Base-by-base conservation (phyloP, 2,329 filamentous ascomycete genomes). In the Botrytis fragariae region DNA sequence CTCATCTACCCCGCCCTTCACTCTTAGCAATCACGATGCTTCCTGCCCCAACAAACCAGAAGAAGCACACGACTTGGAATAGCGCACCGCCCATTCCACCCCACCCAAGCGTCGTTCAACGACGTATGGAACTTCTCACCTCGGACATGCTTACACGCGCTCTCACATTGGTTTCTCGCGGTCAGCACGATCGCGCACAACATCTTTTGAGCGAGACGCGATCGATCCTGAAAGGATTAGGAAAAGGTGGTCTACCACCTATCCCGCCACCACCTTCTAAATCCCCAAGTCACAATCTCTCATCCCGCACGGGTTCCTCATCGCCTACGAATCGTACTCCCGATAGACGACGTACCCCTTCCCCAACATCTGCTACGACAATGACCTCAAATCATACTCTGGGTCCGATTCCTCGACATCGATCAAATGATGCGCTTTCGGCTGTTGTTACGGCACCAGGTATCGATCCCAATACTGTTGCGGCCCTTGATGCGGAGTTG, bases 121-220 rank as follows among this genome's bases (percentile, higher is more conserved):
- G 96, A 59, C 92, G 96, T 63, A 99, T 99, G 96, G 96, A 99
- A 83, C 86, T 99, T 44, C 88, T 99, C 71, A 98, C 96, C 3
- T 98, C 95, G 1, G 96, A 99, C 81, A 99, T 99, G 96, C 88
- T 99, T 76, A 97, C 94, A 12, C 88, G 96, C 74, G 95, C 96
- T 22, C 85, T 99, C 74, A 97, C 94, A 0, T 88, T 99, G 32
- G 95, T 98, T 32, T 93, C 93, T 74, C 90, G 94, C 54, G 94
- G 93, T 48, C 95, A 98, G 83, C 93, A 98, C 81, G 96, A 99
- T 79, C 92, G 95, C 51, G 96, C 95, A 0, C 93, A 97, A 78
- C 97, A 97, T 72, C 89, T 99, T 5, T 87, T 99, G 54, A 93
- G 92, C 76, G 96, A 99, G 84, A 99, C 96, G 5, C 89, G 95